phyloP scores from a whole-genome alignment of 2,329 filamentous ascomycete species.

The Pseudogymnoascus sp. region DNA sequence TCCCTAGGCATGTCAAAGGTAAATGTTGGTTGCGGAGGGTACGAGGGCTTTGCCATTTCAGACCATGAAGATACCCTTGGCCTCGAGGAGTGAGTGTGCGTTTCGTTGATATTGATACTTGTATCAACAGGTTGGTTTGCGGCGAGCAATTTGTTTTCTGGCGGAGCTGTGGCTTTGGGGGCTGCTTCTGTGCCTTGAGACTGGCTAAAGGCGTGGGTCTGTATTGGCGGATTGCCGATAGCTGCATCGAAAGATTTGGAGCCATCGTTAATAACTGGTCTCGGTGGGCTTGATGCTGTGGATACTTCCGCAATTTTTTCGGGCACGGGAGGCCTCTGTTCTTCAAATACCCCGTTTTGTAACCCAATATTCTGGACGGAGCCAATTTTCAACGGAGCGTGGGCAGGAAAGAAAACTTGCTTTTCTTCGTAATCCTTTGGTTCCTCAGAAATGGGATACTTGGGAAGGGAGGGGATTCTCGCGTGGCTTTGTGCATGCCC shows the following conservation, averaged over 20 bases:
- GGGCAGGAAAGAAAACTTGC: background rate
- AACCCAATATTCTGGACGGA: background rate
- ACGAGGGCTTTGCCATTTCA: background rate
- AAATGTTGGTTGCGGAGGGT: background rate
- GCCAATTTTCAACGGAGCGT: background rate
- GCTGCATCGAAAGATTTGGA: background rate
- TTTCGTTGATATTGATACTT: background rate
- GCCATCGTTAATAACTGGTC: background rate
- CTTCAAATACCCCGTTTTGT: background rate
- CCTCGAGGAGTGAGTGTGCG: background rate
- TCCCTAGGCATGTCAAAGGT: background rate
- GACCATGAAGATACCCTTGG: background rate
- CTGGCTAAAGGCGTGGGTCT: background rate
- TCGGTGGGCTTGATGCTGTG: background rate
- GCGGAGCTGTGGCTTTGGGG: no score
- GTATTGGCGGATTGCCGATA: background rate
- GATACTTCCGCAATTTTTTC: background rate
- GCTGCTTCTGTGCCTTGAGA: background rate
- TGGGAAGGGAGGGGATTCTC: conserved; percentile 7
- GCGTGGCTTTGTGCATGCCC: background rate
- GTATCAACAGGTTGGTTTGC: background rate
- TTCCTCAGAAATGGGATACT: background rate
- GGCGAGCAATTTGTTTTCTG: background rate
- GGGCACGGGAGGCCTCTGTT: background rate
- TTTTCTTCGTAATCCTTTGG: background rate